A percentile compares a stretch with the other conserved stretches of the same genome.
phyloP scores from a whole-genome alignment of 371 early-diverging fungal species.

The Mortierella sp. region DNA sequence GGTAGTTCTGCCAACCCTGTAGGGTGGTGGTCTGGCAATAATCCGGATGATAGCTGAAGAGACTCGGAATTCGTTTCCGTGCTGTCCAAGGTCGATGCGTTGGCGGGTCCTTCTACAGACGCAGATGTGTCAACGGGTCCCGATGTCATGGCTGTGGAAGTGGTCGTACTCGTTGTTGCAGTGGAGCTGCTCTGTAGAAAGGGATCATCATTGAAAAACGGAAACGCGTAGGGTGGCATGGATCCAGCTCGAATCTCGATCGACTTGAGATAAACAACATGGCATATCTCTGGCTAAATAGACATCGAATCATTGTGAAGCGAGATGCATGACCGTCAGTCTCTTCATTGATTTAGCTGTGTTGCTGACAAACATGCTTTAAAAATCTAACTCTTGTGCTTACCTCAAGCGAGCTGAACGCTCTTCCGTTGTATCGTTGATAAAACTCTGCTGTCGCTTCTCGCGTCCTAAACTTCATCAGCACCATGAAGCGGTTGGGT shows the following conservation, averaged over 20 bases:
- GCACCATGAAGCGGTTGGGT: slow-evolving; percentile 85
- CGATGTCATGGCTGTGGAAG: neutral
- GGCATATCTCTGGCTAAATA: slow-evolving; percentile 74
- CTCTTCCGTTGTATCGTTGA: slow-evolving; percentile 79
- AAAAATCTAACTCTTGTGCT: no score
- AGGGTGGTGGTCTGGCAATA: slow-evolving; percentile 3
- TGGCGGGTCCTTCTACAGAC: no score
- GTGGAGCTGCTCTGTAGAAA: slow-evolving; percentile 32
- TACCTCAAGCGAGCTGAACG: slow-evolving; percentile 85
- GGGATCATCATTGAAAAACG: slow-evolving; percentile 60
- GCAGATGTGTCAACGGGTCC: no score
- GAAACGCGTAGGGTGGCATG: slow-evolving; percentile 70
- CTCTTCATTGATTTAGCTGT: slow-evolving; percentile 77
- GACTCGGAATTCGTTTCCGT: neutral
- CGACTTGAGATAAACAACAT: slow-evolving; percentile 79
- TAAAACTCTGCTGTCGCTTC: slow-evolving; percentile 75
- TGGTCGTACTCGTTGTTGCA: neutral
- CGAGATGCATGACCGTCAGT: slow-evolving; percentile 84
- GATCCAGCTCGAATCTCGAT: slow-evolving; percentile 67
- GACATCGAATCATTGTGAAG: slow-evolving; percentile 50
- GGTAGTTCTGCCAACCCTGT: slow-evolving; percentile 75
- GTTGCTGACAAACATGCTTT: no score
- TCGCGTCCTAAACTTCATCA: slow-evolving; percentile 76
- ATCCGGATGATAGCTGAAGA: neutral
- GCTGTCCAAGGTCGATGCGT: neutral